Evolutionary conservation across 352 stramenopile genomes (phyloP), one percentile per base, ranked within the genome.

Genomic region (Peronospora belbahrii): DNA sequence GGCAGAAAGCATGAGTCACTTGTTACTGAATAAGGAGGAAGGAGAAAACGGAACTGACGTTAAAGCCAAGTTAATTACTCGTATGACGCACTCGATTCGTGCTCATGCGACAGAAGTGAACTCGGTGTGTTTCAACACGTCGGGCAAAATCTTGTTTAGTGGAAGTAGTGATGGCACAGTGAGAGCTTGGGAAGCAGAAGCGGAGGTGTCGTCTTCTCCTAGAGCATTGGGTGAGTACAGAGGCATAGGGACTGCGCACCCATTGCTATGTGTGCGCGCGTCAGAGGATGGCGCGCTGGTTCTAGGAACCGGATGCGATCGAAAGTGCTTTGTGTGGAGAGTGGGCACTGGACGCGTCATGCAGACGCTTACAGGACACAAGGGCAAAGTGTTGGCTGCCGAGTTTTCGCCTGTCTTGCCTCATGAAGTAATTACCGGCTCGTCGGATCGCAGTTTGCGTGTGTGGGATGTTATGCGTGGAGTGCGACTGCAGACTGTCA

Each of bases 301-400:
- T 30, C 56, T 92, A 15, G 80, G 80, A 37, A 89, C 80, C 11
- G 80, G 80, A 7, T 88, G 77, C 48, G 80, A 92, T 38, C 80
- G 80, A 55, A 92, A 89, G 62, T 85, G 73, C 41, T 88, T 89
- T 51, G 65, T 92, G 10, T 92, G 80, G 80, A 70, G 80, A 63
- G 80, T 89, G 15, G 80, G 73, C 44, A 86, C 80, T 28, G 77
- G 77, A 15, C 75, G 80, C 18, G 77, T 92, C 40, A 75, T 83
- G 56, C 80, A 92, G 62, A 92, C 77, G 45, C 70, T 92, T 20
- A 82, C 77, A 32, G 80, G 80, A 3, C 80, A 92, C 66, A 89
- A 89, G 48, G 80, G 80, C 28, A 88, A 89, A 65, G 80, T 92
- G 17, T 37, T 89, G 25, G 80, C 80, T 6, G 80, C 73, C 18